These are phyloP conservation scores for Kandelia obovata DNA, from an alignment of 345 rosid species.

Conservation along the genomic window DNA sequence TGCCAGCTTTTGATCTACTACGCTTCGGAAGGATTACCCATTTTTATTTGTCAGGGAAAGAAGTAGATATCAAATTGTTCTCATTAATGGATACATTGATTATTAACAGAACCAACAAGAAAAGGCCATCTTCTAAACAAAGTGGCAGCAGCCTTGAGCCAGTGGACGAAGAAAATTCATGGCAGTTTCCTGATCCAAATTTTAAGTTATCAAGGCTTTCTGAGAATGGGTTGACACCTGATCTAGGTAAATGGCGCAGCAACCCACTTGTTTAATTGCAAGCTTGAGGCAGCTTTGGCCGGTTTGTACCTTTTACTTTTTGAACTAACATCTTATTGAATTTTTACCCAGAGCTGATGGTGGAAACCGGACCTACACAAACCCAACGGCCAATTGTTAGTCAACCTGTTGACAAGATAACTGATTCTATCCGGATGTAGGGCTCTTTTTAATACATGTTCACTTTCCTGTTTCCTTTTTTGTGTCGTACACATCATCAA, in stretches of 20 bases:
- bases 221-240: slow-evolving; percentile 48
- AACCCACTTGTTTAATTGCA: neutral
- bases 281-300: slow-evolving; percentile 3
- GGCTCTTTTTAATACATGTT: neutral
- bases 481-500: neutral
- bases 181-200: slow-evolving; percentile 40
- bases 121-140: slow-evolving; percentile 52
- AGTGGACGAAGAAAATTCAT: slow-evolving; percentile 60
- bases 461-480: neutral
- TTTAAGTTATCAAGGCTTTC: slow-evolving; percentile 47
- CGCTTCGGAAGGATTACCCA: neutral
- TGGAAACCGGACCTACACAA: slow-evolving; percentile 81
- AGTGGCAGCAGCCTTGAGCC: slow-evolving; percentile 59
- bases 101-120: slow-evolving; percentile 49
- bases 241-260: slow-evolving; percentile 41
- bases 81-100: slow-evolving; percentile 10
- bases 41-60: neutral
- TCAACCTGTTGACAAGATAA: slow-evolving; percentile 55
- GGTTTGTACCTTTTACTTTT: slow-evolving; percentile 1
- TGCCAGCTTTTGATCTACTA: neutral
- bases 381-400: slow-evolving; percentile 40
- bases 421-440: slow-evolving; percentile 66
- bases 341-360: slow-evolving; percentile 45
- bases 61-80: neutral
- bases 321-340: neutral